A percentile compares a stretch with the other conserved stretches of the same genome.
phyloP scores from a whole-genome alignment of 164 flowering plant species.

The Vitis labrusca region DNA sequence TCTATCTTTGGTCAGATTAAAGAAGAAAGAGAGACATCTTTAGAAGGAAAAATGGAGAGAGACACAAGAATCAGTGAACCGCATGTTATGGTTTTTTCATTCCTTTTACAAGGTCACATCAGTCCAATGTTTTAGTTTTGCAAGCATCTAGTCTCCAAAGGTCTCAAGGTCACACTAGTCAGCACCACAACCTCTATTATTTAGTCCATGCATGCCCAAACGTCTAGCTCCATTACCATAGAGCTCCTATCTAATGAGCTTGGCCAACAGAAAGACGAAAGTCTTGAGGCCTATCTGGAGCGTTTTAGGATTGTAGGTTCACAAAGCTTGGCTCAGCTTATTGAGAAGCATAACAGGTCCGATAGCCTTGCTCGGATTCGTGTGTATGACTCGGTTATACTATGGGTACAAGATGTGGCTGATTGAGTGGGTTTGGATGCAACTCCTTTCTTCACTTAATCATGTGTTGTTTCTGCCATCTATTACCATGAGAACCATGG shows the following conservation, averaged over 20 bases:
- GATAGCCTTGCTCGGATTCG: slow-evolving; percentile 19
- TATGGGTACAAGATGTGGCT: slow-evolving; percentile 49
- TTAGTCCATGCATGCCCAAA: not conserved
- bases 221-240: not conserved
- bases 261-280: slow-evolving; percentile 4
- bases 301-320: slow-evolving; percentile 15
- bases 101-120: slow-evolving; percentile 37
- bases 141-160: slow-evolving; percentile 26
- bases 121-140: slow-evolving; percentile 40
- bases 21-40: too few relatives aligned
- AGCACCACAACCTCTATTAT: slow-evolving; percentile 16
- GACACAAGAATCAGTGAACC: not conserved
- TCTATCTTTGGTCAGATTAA: too few relatives aligned
- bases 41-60: not conserved
- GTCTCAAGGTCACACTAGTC: slow-evolving; percentile 22
- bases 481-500: slow-evolving; percentile 27
- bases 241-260: slow-evolving; percentile 22
- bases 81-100: slow-evolving; percentile 20
- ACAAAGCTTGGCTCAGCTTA: slow-evolving; percentile 21
- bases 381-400: slow-evolving; percentile 42
- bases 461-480: slow-evolving; percentile 28
- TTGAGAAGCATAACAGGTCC: slow-evolving; percentile 9
- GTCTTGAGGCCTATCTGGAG: not conserved
- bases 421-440: slow-evolving; percentile 26
- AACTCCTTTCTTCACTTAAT: slow-evolving; percentile 52